phyloP scores from a whole-genome alignment of 169 alveolate species.

The Besnoitia besnoiti region DNA sequence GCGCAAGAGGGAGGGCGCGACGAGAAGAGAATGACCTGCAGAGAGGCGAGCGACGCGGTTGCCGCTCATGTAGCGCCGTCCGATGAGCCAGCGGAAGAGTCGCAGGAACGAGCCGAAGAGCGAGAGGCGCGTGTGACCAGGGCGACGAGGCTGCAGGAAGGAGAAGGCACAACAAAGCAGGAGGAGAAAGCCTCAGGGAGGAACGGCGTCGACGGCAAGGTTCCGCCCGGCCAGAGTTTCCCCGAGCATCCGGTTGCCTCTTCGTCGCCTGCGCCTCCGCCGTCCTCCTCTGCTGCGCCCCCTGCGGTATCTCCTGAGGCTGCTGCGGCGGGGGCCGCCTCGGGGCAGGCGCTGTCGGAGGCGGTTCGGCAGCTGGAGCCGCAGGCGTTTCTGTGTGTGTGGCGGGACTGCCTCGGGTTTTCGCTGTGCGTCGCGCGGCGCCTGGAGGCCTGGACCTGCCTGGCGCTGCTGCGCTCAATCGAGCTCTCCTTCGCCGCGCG shows the following conservation, averaged over 20 bases:
- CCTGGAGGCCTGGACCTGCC: background rate
- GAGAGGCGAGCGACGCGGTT: too few relatives aligned
- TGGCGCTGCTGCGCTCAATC: background rate
- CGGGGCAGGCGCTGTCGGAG: background rate
- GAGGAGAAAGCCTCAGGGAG: background rate
- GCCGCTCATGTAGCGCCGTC: too few relatives aligned
- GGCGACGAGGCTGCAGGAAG: too few relatives aligned
- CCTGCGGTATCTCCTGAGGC: background rate
- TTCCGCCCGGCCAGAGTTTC: too few relatives aligned
- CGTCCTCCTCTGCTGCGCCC: background rate
- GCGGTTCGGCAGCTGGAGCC: background rate
- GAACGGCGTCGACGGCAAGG: background rate
- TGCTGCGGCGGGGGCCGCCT: background rate
- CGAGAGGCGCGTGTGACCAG: too few relatives aligned
- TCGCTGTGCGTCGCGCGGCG: conserved; percentile 1
- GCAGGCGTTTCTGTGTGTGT: background rate
- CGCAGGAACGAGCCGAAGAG: too few relatives aligned
- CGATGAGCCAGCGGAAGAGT: too few relatives aligned
- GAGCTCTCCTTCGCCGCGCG: background rate
- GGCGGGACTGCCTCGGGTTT: background rate
- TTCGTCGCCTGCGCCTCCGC: background rate
- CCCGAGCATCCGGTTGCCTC: too few relatives aligned
- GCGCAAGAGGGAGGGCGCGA: too few relatives aligned
- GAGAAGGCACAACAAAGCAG: background rate
- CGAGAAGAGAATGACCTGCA: too few relatives aligned